Conservation (phyloP, 228 moss, liverwort and hornwort species). For the Sphagnum magellanicum region DNA sequence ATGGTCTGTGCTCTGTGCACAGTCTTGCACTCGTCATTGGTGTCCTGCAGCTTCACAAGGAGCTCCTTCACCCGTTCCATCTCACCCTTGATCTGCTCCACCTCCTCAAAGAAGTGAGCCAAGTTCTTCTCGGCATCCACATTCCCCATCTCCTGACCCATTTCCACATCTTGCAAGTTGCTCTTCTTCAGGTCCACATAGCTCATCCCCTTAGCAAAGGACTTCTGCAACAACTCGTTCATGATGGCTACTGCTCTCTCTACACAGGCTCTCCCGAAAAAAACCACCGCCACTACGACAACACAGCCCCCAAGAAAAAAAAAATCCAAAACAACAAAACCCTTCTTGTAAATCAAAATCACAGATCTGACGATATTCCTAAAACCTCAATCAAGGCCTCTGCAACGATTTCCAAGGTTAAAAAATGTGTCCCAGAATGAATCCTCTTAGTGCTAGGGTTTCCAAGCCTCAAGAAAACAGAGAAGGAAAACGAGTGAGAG, state of each 20-base stretch:
- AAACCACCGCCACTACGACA: too few relatives aligned
- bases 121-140: conserved; percentile 10
- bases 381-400: too few relatives aligned
- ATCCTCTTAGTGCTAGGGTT: too few relatives aligned
- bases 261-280: too few relatives aligned
- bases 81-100: conserved; percentile 6
- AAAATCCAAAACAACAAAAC: too few relatives aligned
- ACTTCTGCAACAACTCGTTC: conserved; percentile 6
- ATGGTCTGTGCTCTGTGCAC: conserved; percentile 4
- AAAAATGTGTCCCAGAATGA: too few relatives aligned
- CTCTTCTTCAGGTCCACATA: conserved; percentile 12
- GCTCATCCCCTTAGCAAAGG: conserved; percentile 4
- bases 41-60: conserved; percentile 6
- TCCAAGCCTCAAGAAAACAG: too few relatives aligned
- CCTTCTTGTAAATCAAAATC: too few relatives aligned
- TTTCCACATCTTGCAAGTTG: conserved; percentile 3
- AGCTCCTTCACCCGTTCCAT: conserved; percentile 12
- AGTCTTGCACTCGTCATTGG: conserved; percentile 8
- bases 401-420: too few relatives aligned
- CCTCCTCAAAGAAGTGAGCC: conserved; percentile 8
- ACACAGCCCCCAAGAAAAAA: too few relatives aligned
- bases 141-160: conserved; percentile 4
- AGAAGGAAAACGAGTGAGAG: too few relatives aligned
- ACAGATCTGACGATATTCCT: too few relatives aligned
- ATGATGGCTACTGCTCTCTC: not conserved